These are phyloP conservation scores for Trichoderma atroviride DNA, from an alignment of 2,329 filamentous ascomycete species.

Conservation along the genomic window DNA sequence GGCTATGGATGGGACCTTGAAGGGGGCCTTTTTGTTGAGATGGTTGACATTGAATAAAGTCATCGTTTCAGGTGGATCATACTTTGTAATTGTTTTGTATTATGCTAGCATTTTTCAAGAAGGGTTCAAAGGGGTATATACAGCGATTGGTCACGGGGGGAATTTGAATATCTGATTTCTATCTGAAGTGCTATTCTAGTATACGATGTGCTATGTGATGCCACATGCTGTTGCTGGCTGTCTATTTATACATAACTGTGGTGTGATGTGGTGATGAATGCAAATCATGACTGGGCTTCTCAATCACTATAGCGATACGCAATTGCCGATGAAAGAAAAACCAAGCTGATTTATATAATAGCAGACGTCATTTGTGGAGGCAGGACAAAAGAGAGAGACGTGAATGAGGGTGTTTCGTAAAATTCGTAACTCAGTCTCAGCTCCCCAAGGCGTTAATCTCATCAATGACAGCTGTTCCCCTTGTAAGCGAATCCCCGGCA, in stretches of 20 bases:
- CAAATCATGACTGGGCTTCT: not conserved
- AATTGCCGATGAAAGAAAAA: not conserved
- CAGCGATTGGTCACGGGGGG: not conserved
- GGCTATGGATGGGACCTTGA: constrained; percentile 22
- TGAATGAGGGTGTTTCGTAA: not conserved
- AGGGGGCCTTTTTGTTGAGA: not conserved
- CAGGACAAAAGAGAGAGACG: not conserved
- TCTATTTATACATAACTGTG: not conserved
- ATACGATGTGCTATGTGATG: not conserved
- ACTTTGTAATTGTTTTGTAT: not conserved
- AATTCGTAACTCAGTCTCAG: not conserved
- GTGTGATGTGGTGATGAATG: not conserved
- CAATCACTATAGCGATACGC: not conserved
- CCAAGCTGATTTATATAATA: not conserved
- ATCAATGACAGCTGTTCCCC: not conserved
- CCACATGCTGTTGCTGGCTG: not conserved
- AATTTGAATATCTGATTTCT: constrained; percentile 20
- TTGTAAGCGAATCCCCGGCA: not conserved
- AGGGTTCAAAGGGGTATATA: not conserved
- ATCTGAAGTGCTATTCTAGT: constrained; percentile 19
- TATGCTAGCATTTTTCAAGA: not conserved
- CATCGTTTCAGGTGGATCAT: not conserved
- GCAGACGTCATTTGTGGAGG: not conserved
- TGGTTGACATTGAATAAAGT: not conserved
- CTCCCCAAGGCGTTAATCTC: not conserved